Percentiles rank a stretch among this genome's conserved stretches.
Conservation (phyloP, 768 basidiomycete genomes). For the Russula olivacea region DNA sequence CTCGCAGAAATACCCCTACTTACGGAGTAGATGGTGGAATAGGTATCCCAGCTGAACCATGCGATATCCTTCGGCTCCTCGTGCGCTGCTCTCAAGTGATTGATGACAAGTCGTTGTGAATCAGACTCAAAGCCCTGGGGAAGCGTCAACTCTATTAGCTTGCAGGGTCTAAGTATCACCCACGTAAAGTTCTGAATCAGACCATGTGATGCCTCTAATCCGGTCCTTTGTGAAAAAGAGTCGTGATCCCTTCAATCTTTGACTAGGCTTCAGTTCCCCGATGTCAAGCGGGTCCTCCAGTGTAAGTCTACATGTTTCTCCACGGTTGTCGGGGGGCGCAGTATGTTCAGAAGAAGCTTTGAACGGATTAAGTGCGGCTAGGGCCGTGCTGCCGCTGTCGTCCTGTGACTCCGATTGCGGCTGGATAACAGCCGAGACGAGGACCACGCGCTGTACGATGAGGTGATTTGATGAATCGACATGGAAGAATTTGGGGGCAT, state of each 20-base stretch:
- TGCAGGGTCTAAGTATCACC: background rate
- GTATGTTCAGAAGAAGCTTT: slow-evolving; percentile 53
- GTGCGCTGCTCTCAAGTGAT: background rate
- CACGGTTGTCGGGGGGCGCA: slow-evolving; percentile 26
- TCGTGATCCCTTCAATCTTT: slow-evolving; percentile 30
- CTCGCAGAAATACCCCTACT: background rate
- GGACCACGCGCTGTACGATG: slow-evolving; percentile 31
- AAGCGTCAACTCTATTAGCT: background rate
- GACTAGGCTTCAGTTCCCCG: slow-evolving; percentile 33
- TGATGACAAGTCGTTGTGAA: slow-evolving; percentile 4
- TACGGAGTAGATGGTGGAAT: slow-evolving; percentile 26
- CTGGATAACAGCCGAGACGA: slow-evolving; percentile 18
- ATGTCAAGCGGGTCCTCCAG: slow-evolving; percentile 34
- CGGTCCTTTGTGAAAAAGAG: slow-evolving; percentile 32
- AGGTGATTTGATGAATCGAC: slow-evolving; percentile 43
- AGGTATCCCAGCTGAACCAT: slow-evolving; percentile 23
- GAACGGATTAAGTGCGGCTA: slow-evolving; percentile 61
- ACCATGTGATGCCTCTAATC: slow-evolving; percentile 28
- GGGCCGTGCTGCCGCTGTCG: slow-evolving; percentile 29
- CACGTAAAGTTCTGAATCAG: slow-evolving; percentile 26
- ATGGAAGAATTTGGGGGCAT: slow-evolving; percentile 37
- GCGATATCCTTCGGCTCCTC: slow-evolving; percentile 8
- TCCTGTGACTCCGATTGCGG: slow-evolving; percentile 30
- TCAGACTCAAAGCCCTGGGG: slow-evolving; percentile 17
- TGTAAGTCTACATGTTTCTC: slow-evolving; percentile 29